Conservation (phyloP, 306 rosid genomes). For the Crataegus laevigata region DNA sequence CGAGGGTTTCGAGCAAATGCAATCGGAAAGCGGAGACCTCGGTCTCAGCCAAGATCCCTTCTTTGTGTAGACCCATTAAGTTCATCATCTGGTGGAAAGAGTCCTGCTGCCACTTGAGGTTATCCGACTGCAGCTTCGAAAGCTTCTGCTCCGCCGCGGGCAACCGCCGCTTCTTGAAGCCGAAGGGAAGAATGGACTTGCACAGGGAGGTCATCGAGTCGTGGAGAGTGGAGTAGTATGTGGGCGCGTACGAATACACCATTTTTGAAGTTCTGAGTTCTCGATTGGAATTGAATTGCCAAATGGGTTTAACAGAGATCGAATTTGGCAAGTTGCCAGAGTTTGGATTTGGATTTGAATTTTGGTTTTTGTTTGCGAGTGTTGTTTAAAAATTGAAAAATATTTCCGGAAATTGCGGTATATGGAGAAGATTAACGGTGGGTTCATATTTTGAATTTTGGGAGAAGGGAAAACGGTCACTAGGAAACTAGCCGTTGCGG, state of each 20-base stretch:
- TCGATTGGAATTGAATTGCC: not conserved
- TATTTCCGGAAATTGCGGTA: not conserved
- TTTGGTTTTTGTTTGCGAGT: conserved; percentile 4
- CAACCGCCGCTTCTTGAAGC: conserved; percentile 60
- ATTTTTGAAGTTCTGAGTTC: conserved; percentile 25
- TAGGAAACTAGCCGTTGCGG: conserved; percentile 50
- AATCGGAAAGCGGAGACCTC: conserved; percentile 62
- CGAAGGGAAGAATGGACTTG: conserved; percentile 75
- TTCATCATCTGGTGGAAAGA: conserved; percentile 82
- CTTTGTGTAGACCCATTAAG: conserved; percentile 86
- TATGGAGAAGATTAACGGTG: not conserved
- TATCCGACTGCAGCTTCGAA: conserved; percentile 65
- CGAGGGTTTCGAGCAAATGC: conserved; percentile 73
- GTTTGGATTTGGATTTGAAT: not conserved
- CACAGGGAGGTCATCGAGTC: conserved; percentile 79
- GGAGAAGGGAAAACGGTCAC: conserved; percentile 45
- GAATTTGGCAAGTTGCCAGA: conserved; percentile 6
- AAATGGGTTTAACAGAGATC: not conserved
- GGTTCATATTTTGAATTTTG: conserved; percentile 28
- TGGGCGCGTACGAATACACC: conserved; percentile 81
- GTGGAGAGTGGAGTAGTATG: conserved; percentile 81
- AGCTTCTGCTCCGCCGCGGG: conserved; percentile 44
- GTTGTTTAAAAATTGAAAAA: conserved; percentile 1
- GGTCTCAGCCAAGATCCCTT: conserved; percentile 63
- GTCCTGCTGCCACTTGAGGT: conserved; percentile 97